Evolutionary conservation across 495 filamentous ascomycete genomes (phyloP).

Genomic region (Podospora australis): DNA sequence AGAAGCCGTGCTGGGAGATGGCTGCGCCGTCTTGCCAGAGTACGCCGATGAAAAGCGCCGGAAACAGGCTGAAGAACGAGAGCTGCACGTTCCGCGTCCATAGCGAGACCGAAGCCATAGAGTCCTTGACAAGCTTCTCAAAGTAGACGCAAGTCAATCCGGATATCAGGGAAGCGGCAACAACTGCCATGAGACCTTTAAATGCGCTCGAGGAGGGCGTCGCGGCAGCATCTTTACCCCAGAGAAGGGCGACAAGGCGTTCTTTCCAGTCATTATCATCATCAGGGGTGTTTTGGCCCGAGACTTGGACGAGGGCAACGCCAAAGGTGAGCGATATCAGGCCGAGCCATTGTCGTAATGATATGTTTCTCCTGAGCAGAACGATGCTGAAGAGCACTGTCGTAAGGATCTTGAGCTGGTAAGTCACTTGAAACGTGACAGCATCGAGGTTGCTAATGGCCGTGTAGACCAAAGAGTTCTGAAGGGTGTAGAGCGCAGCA

Average conservation of each 20-base stretch:
- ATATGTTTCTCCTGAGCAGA: conserved; percentile 49
- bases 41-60: conserved; percentile 65
- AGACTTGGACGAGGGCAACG: conserved; percentile 55
- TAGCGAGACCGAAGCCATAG: conserved; percentile 47
- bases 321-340: conserved; percentile 57
- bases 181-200: conserved; percentile 55
- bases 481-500: conserved; percentile 60
- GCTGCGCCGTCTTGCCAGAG: conserved; percentile 62
- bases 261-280: conserved; percentile 43
- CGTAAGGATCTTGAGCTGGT: conserved; percentile 65
- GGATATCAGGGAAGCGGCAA: conserved; percentile 56
- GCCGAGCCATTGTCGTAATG: conserved; percentile 55
- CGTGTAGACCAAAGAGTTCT: conserved; percentile 65
- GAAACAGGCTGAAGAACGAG: conserved; percentile 65
- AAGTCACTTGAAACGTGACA: conserved; percentile 65
- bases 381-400: conserved; percentile 61
- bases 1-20: conserved; percentile 60
- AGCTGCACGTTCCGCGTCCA: conserved; percentile 73
- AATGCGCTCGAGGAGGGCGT: conserved; percentile 31
- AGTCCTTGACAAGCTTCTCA: conserved; percentile 67
- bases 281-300: conserved; percentile 29
- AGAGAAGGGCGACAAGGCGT: conserved; percentile 37
- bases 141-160: conserved; percentile 63
- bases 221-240: conserved; percentile 5
- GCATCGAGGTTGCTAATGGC: conserved; percentile 65